phyloP scores from a whole-genome alignment of 1,284 basidiomycete species.

The Trichosporon ovoides region DNA sequence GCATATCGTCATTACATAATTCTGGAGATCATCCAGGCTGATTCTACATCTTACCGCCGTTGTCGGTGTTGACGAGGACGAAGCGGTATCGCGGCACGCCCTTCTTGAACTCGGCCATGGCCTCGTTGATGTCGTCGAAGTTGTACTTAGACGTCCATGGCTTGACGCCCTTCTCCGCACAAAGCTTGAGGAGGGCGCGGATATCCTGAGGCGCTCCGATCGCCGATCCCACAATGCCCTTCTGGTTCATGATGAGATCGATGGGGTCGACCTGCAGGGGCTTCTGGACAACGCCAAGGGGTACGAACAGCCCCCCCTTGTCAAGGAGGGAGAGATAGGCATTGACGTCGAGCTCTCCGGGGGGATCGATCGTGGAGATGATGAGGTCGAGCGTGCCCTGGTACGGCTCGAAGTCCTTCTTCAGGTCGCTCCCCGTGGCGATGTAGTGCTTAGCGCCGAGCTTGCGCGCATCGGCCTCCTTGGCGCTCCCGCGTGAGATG shows the following conservation, averaged over 20 bases:
- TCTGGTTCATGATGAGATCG: conserved; percentile 34
- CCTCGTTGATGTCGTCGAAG: conserved; percentile 49
- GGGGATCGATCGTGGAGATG: conserved; percentile 43
- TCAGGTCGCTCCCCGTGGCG: conserved; percentile 30
- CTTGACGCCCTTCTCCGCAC: conserved; percentile 27
- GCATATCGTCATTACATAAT: too few species aligned
- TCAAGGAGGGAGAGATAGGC: conserved; percentile 44
- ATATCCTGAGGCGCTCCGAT: conserved; percentile 51
- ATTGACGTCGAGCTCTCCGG: conserved; percentile 27
- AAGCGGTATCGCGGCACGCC: conserved; percentile 49
- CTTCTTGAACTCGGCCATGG: conserved; percentile 45
- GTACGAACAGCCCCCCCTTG: conserved; percentile 42
- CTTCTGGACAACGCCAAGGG: conserved; percentile 41
- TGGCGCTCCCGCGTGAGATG: conserved; percentile 52
- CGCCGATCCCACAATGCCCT: conserved; percentile 25
- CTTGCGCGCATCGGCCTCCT: conserved; percentile 52
- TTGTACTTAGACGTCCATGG: conserved; percentile 31
- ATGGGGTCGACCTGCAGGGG: conserved; percentile 30
- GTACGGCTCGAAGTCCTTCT: conserved; percentile 31
- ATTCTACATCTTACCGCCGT: conserved; percentile 28
- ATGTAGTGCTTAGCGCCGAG: conserved; percentile 50
- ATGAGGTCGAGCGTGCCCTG: conserved; percentile 47
- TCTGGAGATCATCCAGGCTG: too few species aligned
- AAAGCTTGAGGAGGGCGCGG: conserved; percentile 41
- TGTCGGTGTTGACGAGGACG: conserved; percentile 43